phyloP scores from a whole-genome alignment of 805 yeast genomes.

The Kuraishia hungarica region DNA sequence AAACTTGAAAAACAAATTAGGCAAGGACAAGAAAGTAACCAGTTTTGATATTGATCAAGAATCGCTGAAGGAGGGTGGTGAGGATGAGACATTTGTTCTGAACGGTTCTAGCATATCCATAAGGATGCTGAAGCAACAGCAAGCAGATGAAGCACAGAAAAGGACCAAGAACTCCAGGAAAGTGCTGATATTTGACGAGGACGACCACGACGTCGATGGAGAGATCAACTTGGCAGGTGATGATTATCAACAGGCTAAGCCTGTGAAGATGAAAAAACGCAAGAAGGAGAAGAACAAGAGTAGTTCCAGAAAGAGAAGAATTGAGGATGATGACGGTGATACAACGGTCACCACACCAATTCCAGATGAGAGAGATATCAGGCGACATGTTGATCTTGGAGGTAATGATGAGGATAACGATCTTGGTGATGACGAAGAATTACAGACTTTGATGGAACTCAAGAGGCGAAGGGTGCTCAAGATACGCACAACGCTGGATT shows the following conservation, averaged over 20 bases:
- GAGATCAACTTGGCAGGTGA: neutral
- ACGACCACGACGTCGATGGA: constrained; percentile 13
- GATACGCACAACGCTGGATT: constrained; percentile 12
- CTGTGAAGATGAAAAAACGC: constrained; percentile 21
- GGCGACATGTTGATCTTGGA: constrained; percentile 18
- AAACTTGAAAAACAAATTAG: constrained; percentile 7
- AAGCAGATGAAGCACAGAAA: neutral
- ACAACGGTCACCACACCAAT: neutral
- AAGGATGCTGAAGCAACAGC: neutral
- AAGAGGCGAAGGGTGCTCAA: constrained; percentile 20
- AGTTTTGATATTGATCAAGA: neutral
- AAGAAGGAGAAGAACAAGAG: constrained; percentile 15
- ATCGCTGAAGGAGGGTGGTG: neutral
- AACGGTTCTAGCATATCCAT: neutral
- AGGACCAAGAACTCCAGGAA: neutral
- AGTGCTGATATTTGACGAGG: constrained; percentile 9
- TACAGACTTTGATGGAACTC: constrained; percentile 18
- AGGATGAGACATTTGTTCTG: neutral
- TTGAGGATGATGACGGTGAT: constrained; percentile 11
- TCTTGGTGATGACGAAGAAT: constrained; percentile 15
- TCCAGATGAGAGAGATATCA: constrained; percentile 8
- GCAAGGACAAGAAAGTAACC: constrained; percentile 12
- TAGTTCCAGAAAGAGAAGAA: constrained; percentile 7
- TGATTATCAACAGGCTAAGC: constrained; percentile 11
- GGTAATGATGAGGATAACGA: constrained; percentile 14